Conservation (phyloP, 352 stramenopile species). For the Globisporangium heterothallicum region DNA sequence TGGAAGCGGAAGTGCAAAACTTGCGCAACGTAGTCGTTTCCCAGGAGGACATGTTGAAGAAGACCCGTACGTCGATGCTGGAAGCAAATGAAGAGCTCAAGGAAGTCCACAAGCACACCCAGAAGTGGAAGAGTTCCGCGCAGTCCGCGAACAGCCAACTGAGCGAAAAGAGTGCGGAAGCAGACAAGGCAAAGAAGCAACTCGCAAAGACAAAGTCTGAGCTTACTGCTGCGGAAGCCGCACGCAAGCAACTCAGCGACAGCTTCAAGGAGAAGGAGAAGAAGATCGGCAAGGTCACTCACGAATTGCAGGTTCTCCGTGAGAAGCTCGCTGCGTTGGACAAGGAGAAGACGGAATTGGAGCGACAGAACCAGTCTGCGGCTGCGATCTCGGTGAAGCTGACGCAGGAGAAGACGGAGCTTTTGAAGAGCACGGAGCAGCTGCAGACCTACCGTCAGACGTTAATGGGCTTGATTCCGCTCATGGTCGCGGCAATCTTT, state of each 20-base stretch:
- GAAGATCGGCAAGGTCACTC: slow-evolving; percentile 54
- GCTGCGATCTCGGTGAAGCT: slow-evolving; percentile 31
- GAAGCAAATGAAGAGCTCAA: slow-evolving; percentile 76
- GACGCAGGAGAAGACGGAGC: slow-evolving; percentile 30
- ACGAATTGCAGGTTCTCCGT: slow-evolving; percentile 48
- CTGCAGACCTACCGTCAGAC: slow-evolving; percentile 55
- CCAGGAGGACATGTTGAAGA: slow-evolving; percentile 69
- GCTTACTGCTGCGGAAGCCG: slow-evolving; percentile 30
- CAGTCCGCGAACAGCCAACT: slow-evolving; percentile 53
- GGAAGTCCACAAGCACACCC: slow-evolving; percentile 45
- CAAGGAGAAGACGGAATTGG: slow-evolving; percentile 13
- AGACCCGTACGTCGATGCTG: slow-evolving; percentile 57
- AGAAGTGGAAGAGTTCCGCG: slow-evolving; percentile 73
- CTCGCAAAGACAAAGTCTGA: slow-evolving; percentile 45
- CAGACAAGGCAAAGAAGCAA: slow-evolving; percentile 63
- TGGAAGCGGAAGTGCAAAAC: slow-evolving; percentile 34
- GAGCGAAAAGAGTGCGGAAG: slow-evolving; percentile 62
- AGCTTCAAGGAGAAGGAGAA: slow-evolving; percentile 67
- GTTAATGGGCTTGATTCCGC: slow-evolving; percentile 45
- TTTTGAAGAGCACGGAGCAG: slow-evolving; percentile 40
- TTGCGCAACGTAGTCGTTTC: slow-evolving; percentile 29
- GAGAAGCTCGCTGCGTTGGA: slow-evolving; percentile 26
- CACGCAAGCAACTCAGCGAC: slow-evolving; percentile 43
- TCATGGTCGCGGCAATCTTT: slow-evolving; percentile 41
- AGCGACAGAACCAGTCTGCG: slow-evolving; percentile 20